Percentiles rank a stretch among this genome's conserved stretches.
phyloP scores from a whole-genome alignment of 2,329 filamentous ascomycete genomes.

The Graphilbum ipis-grandicollis region DNA sequence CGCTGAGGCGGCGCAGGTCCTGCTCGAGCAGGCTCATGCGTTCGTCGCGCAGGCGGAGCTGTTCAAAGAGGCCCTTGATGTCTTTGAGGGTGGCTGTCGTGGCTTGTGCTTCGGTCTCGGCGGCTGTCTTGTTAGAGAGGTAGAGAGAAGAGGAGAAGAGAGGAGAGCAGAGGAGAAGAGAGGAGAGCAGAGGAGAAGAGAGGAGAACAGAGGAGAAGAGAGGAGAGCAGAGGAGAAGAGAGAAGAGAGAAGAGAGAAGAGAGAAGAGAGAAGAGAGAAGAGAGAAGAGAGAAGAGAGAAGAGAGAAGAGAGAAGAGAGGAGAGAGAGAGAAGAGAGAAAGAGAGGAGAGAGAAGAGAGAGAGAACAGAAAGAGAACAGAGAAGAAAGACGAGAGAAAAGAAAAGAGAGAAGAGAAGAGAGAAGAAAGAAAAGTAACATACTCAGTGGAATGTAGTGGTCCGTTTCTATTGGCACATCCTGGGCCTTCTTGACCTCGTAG shows the following conservation, averaged over 20 bases:
- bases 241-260: not conserved
- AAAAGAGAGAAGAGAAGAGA: not conserved
- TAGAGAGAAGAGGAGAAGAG: no score
- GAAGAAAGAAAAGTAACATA: slow-evolving; percentile 26
- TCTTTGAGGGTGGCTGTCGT: slow-evolving; percentile 83
- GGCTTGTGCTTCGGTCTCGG: slow-evolving; percentile 74
- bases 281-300: not conserved
- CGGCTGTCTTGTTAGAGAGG: slow-evolving; percentile 39
- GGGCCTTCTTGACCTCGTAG: slow-evolving; percentile 89
- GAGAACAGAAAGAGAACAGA: no score
- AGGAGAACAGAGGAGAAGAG: no score
- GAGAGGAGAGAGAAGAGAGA: no score
- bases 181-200: no score
- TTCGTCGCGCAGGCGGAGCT: slow-evolving; percentile 78
- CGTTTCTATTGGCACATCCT: slow-evolving; percentile 77
- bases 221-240: no score
- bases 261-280: not conserved
- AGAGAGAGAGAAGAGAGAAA: no score
- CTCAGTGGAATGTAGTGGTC: slow-evolving; percentile 89
- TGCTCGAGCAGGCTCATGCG: slow-evolving; percentile 69
- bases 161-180: no score
- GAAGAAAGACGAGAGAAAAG: not conserved
- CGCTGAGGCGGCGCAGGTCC: slow-evolving; percentile 66
- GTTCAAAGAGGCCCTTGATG: slow-evolving; percentile 77
- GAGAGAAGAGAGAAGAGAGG: no score